A percentile compares a stretch with the other conserved stretches of the same genome.
These are phyloP conservation scores for Isoetes engelmannii DNA, from an alignment of 83 land plant genomes.

Conservation along the genomic window DNA sequence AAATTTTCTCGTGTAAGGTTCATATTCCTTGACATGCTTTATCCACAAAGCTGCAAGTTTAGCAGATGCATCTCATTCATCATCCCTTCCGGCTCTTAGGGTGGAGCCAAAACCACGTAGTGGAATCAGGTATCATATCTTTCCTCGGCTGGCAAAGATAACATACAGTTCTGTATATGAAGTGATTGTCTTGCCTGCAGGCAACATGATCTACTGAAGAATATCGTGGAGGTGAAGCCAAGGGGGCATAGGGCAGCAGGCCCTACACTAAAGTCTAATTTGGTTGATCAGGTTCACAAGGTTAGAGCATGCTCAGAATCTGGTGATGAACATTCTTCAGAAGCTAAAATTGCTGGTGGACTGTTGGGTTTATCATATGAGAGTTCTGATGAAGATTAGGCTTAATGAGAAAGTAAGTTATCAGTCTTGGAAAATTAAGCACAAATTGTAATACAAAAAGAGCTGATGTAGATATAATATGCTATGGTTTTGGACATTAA, in stretches of 20 bases:
- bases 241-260: slow-evolving; percentile 46
- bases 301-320: slow-evolving; percentile 8
- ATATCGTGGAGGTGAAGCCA: slow-evolving; percentile 71
- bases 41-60: slow-evolving; percentile 84
- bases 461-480: too few relatives aligned
- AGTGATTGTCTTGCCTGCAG: slow-evolving; percentile 20
- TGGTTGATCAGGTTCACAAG: neutral
- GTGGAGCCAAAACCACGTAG: slow-evolving; percentile 97
- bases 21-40: too few relatives aligned
- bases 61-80: slow-evolving; percentile 72
- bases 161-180: neutral
- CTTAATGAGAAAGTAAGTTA: slow-evolving; percentile 10
- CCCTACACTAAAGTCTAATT: slow-evolving; percentile 19
- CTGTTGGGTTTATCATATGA: slow-evolving; percentile 81
- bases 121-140: slow-evolving; percentile 65
- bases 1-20: too few relatives aligned
- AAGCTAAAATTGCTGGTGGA: slow-evolving; percentile 20
- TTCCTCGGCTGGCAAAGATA: neutral
- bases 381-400: slow-evolving; percentile 61
- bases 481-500: too few relatives aligned
- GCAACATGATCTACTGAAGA: slow-evolving; percentile 77
- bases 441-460: too few relatives aligned
- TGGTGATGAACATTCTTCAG: slow-evolving; percentile 12
- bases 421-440: too few relatives aligned
- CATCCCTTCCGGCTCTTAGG: slow-evolving; percentile 62